Percentiles rank a stretch among this genome's conserved stretches.
Conservation (phyloP, 148 eudicot genomes). For the Polygonum maritimum region DNA sequence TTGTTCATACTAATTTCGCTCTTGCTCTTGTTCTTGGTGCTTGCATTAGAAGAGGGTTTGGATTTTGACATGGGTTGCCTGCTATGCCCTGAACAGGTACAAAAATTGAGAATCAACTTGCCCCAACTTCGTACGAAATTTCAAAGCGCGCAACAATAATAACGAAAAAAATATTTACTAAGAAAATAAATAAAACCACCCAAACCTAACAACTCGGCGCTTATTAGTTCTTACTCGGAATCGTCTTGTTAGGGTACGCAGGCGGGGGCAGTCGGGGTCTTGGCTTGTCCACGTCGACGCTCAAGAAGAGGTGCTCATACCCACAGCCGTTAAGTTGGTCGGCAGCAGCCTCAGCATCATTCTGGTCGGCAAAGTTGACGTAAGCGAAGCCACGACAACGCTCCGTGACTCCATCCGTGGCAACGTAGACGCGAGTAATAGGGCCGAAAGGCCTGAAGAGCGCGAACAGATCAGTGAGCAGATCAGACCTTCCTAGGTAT, state of each 20-base stretch:
- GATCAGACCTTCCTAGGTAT: background rate
- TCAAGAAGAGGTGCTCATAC: background rate
- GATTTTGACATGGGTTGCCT: too few relatives aligned
- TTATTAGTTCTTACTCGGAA: background rate
- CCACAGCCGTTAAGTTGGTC: background rate
- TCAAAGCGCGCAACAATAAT: too few relatives aligned
- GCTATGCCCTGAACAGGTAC: too few relatives aligned
- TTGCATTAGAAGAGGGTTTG: too few relatives aligned
- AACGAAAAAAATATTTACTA: too few relatives aligned
- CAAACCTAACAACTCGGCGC: too few relatives aligned
- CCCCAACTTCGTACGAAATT: too few relatives aligned
- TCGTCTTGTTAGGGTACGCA: background rate
- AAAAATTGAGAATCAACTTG: too few relatives aligned
- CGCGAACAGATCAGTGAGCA: background rate
- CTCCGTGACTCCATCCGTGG: background rate
- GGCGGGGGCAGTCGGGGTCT: background rate
- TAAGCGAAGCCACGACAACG: background rate
- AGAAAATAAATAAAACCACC: background rate
- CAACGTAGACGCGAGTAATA: background rate
- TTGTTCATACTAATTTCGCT: too few relatives aligned
- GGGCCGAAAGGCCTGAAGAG: background rate
- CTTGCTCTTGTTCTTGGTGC: too few relatives aligned
- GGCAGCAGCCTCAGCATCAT: background rate
- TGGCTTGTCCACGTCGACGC: background rate
- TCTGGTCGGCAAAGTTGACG: background rate